Conservation (phyloP, 257 asterid species). For the Solanum microdontum region DNA sequence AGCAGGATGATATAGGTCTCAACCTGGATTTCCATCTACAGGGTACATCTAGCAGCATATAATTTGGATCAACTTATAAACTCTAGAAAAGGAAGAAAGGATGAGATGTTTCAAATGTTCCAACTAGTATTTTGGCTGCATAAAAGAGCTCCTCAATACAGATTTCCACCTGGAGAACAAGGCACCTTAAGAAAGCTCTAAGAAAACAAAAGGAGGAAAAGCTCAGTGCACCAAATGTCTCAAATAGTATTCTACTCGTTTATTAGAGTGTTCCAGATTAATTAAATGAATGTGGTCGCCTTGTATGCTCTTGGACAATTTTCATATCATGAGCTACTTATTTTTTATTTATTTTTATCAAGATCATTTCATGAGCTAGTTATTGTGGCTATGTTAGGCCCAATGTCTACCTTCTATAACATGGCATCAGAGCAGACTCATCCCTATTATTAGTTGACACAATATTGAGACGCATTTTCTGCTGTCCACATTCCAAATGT, state of each 20-base stretch:
- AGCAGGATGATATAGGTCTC: background rate
- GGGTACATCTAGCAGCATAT: background rate
- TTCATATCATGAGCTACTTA: background rate
- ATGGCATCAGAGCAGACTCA: background rate
- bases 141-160: background rate
- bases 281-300: background rate
- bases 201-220: background rate
- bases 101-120: background rate
- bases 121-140: background rate
- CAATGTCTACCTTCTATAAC: background rate
- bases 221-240: background rate
- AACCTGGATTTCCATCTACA: background rate
- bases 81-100: background rate
- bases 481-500: background rate
- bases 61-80: background rate
- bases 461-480: background rate
- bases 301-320: background rate
- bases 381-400: background rate
- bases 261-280: background rate
- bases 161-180: background rate
- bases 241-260: background rate
- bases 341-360: background rate
- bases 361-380: background rate
- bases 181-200: background rate
- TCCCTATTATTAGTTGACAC: background rate